Percentiles rank a stretch among this genome's conserved stretches.
These are phyloP conservation scores for Lobosporangium transversale DNA, from an alignment of 192 early-diverging fungal species.

Conservation along the genomic window DNA sequence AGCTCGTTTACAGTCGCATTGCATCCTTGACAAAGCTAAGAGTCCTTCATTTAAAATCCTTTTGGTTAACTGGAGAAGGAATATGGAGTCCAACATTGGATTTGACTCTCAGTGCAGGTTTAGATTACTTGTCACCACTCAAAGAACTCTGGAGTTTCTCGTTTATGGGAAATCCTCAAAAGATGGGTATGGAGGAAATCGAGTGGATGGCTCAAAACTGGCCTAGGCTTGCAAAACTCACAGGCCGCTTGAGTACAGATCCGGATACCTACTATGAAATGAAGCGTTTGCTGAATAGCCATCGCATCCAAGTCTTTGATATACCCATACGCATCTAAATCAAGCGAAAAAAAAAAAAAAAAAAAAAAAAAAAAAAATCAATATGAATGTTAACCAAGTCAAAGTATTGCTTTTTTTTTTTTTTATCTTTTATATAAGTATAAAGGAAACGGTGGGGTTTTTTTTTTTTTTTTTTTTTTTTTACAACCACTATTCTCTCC, in stretches of 20 bases:
- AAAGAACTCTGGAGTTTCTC: neutral
- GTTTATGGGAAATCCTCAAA: neutral
- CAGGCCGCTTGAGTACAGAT: neutral
- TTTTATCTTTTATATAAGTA: no score
- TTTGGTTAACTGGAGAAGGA: neutral
- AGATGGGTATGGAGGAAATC: neutral
- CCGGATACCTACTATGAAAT: neutral
- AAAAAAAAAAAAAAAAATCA: no score
- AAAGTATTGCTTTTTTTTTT: no score
- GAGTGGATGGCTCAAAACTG: conserved; percentile 8
- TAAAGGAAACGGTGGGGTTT: no score
- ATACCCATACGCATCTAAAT: no score
- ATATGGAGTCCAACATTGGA: neutral
- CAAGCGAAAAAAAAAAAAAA: no score
- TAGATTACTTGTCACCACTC: neutral
- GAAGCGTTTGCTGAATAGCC: neutral
- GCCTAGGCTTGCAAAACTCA: neutral
- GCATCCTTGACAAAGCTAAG: conserved; percentile 2
- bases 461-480: no score
- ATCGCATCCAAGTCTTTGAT: conserved; percentile 8
- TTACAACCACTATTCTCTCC: no score
- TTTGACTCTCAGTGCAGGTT: neutral
- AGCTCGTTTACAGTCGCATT: conserved; percentile 7
- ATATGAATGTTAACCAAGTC: no score
- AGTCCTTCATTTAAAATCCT: neutral